Base-by-base conservation (phyloP, 1,139 yeast species). In the Yamadazyma triangularis region DNA sequence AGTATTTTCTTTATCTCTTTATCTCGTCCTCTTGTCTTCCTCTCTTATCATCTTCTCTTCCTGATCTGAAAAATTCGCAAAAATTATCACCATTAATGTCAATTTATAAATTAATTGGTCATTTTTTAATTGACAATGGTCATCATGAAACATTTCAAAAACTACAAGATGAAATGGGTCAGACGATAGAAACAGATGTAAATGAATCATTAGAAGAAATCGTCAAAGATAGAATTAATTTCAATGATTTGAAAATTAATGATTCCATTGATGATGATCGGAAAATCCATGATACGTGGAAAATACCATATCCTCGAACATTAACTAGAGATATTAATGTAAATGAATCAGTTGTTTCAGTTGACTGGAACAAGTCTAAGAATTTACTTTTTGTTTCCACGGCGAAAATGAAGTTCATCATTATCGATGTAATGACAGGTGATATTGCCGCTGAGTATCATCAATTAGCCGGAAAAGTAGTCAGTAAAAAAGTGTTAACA, bases 201-300 rank as follows among this genome's bases (percentile, higher is more conserved):
- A 42, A 63, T 27, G 87, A 79, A 40, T 51, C 71, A 1, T 51
- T 81, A 20, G 66, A 64, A 26, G 65, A 66, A 1, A 74, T 80
- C 6, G 49, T 80, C 5, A 43, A 54, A 1, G 88, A 80, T 41
- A 54, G 86, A 31, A 46, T 43, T 47, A 61, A 42, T 58, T 68
- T 48, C 50, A 48, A 58, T 9, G 9, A 18, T 18, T 23, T 35
- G 46, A 13, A 36, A n/a, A 28, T 43, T 7, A 37, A 40, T n/a
- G 29, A 35, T 10, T n/a, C n/a, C n/a, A n/a, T n/a, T n/a, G n/a
- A n/a, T n/a, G n/a, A n/a, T n/a, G n/a, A n/a, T n/a, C n/a, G n/a
- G 39, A 36, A 12, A 4, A 14, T 33, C 8, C 24, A 28, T 4
- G 25, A 36, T 11, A 26, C 26, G 3, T 67, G 73, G 73, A 39